Evolutionary conservation across 495 filamentous ascomycete genomes (phyloP), one percentile per base, ranked within the genome.

Genomic region (Penicillium arizonense): DNA sequence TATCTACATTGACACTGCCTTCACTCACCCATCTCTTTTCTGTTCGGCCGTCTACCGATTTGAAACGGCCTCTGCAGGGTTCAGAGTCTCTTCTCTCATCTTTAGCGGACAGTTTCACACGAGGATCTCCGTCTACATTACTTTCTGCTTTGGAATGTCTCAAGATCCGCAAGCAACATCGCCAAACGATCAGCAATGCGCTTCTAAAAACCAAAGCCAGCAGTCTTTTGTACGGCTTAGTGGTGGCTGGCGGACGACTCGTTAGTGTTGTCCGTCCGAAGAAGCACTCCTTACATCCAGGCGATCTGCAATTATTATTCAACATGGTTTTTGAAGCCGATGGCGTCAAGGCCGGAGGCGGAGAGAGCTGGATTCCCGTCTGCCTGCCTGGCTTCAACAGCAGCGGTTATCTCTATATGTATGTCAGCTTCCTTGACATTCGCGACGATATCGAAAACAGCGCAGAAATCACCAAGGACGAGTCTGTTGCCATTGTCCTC

Each of bases 301-400:
- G 92, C 47, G 95, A 99, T 58, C 79, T 99, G 18, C 93, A 97
- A 56, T 82, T 99, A 26, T 87, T 99, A 24, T 97, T 99, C 78
- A 96, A 96, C 61, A 97, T 99, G 95, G 83, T 99, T n/a, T 97
- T 97, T 57, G 92, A 95, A 65, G 90, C 93, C 3, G 86, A 88
- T 38, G 87, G 88, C 33, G 85, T 99, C 62, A 91, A 91, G 56
- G 85, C 85, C 39, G 90, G 88, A 5, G 94, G 91, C 24, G 92
- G 91, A 13, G 95, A 99, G 67, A 96, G 92, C 60, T 97, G 95
- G 95, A 93, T 96, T 34, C 95, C 95, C 2, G 79, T 99, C 7
- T 97, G 95, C 59, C 81, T 99, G 9, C 95, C 95, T 9, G 92
- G 91, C 5, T 99, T 99, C 75, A 99, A 99, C 74, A 96, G 88